Evolutionary conservation across 2,329 filamentous ascomycete genomes (phyloP).

Genomic region (Sclerotinia subarctica): DNA sequence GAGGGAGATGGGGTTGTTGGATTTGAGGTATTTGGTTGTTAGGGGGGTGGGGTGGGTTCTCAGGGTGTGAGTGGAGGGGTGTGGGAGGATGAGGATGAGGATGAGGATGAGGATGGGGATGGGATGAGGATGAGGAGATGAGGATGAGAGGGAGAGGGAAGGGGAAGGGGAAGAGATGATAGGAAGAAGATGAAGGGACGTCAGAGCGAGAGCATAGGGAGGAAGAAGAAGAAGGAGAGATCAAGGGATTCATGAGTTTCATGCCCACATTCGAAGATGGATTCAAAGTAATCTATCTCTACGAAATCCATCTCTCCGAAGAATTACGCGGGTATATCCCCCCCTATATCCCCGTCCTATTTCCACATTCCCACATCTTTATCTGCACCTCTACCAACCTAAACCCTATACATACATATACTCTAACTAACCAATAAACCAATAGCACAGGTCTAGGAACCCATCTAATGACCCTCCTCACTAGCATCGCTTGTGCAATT

Average conservation of each 20-base stretch:
- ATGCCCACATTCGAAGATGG: constrained; percentile 69
- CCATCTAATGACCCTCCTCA: constrained; percentile 56
- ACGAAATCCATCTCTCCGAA: constrained; percentile 68
- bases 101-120: constrained; percentile 39
- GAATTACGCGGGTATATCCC: constrained; percentile 51
- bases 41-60: constrained; percentile 35
- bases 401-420: background rate
- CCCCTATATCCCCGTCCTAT: background rate
- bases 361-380: no score
- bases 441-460: constrained; percentile 60
- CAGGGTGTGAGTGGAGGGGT: constrained; percentile 59
- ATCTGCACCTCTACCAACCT: background rate
- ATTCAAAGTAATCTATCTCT: constrained; percentile 69
- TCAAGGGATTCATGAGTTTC: constrained; percentile 61
- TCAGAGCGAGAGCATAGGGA: background rate
- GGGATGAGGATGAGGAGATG: constrained; percentile 60
- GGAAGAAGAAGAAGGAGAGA: constrained; percentile 27
- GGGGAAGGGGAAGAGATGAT: background rate
- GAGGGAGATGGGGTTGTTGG: constrained; percentile 64
- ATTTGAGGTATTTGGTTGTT: constrained; percentile 67
- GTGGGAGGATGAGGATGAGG: constrained; percentile 59
- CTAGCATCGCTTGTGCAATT: constrained; percentile 52
- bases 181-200: background rate
- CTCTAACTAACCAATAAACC: background rate
- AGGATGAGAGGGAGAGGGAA: constrained; percentile 12